Conservation (phyloP, 805 yeast species). For the Ogataea thermomethanolica region DNA sequence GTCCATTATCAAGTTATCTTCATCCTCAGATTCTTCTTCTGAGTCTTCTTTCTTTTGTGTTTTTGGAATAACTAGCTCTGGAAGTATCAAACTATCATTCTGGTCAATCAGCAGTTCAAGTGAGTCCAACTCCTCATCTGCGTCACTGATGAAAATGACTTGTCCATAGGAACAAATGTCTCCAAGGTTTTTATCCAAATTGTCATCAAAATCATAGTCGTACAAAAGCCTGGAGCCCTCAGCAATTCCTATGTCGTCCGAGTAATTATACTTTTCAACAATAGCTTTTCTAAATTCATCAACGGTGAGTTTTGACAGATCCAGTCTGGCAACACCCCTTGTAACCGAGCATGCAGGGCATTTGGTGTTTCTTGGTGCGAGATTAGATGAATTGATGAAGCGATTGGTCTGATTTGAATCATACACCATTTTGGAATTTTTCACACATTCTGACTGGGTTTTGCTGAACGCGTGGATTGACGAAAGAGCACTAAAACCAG, state of each 20-base stretch:
- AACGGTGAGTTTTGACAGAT: constrained; percentile 36
- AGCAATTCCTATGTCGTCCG: constrained; percentile 53
- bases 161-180: constrained; percentile 57
- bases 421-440: constrained; percentile 45
- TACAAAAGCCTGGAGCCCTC: constrained; percentile 55
- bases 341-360: constrained; percentile 67
- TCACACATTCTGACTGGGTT: constrained; percentile 27
- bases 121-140: constrained; percentile 61
- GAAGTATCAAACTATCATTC: constrained; percentile 18
- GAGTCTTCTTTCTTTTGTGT: constrained; percentile 19
- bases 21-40: constrained; percentile 23
- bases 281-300: constrained; percentile 50
- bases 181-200: constrained; percentile 44
- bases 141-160: constrained; percentile 71
- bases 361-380: constrained; percentile 60
- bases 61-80: constrained; percentile 23
- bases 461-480: constrained; percentile 51
- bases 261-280: constrained; percentile 48
- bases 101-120: constrained; percentile 54
- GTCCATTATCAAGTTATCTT: constrained; percentile 18
- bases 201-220: constrained; percentile 88
- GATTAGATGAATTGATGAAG: constrained; percentile 59
- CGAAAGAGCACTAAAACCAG: constrained; percentile 79
- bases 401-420: constrained; percentile 54
- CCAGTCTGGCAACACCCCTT: constrained; percentile 46